Evolutionary conservation across 345 rosid species (phyloP).

Genomic region (Litchi chinensis): DNA sequence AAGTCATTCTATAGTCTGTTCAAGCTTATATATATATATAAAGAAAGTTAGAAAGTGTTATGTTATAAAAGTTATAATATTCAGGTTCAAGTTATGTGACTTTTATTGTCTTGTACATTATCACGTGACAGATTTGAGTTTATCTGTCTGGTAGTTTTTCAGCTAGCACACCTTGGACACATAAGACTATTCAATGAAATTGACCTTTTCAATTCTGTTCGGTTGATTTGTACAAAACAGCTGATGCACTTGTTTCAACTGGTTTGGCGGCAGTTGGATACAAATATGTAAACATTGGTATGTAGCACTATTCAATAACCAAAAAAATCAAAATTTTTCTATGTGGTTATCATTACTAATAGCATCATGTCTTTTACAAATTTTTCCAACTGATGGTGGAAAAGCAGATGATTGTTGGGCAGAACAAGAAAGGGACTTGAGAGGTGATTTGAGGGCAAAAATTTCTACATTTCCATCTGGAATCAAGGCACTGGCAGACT

Average conservation of each 20-base stretch:
- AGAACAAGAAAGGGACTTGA: conserved; percentile 43
- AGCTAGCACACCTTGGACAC: too few relatives aligned
- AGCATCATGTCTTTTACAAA: not conserved
- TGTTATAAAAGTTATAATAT: not conserved
- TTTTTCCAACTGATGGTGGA: not conserved
- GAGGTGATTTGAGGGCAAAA: conserved; percentile 42
- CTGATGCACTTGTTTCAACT: conserved; percentile 57
- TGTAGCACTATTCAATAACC: not conserved
- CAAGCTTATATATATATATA: too few relatives aligned
- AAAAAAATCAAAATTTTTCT: not conserved
- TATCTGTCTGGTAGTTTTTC: too few relatives aligned
- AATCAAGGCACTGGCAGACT: conserved; percentile 56
- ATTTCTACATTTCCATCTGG: conserved; percentile 53
- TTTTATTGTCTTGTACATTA: not conserved
- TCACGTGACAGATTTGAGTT: not conserved
- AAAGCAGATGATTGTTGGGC: conserved; percentile 60
- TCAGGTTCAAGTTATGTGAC: not conserved
- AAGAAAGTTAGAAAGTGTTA: too few relatives aligned
- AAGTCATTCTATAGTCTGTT: not conserved
- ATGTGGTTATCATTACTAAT: not conserved
- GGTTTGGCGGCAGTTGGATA: conserved; percentile 56
- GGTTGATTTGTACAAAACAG: conserved; percentile 26
- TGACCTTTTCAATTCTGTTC: conserved; percentile 10
- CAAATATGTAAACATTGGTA: conserved; percentile 61
- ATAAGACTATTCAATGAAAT: not conserved